These are phyloP conservation scores for Verruconis gallopava DNA, from an alignment of 2,329 filamentous ascomycete genomes.

Conservation along the genomic window DNA sequence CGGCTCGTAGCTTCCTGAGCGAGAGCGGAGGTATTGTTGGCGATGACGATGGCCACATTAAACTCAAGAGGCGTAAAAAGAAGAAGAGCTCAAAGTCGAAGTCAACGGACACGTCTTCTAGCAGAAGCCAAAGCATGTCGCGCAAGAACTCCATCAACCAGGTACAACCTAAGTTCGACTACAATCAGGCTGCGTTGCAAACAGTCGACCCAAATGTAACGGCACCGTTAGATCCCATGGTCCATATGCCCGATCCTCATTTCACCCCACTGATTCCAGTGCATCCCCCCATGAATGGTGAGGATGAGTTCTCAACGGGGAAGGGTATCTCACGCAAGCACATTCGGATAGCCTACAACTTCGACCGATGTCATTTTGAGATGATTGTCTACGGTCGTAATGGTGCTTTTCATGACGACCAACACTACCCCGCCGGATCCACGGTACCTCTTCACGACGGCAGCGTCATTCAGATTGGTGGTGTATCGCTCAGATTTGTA, in stretches of 20 bases:
- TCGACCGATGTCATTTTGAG: slow-evolving; percentile 49
- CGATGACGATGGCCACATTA: slow-evolving; percentile 13
- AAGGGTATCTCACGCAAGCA: slow-evolving; percentile 65
- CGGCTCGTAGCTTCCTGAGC: slow-evolving; percentile 16
- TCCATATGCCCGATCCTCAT: slow-evolving; percentile 7
- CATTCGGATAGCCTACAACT: slow-evolving; percentile 58
- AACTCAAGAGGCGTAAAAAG: slow-evolving; percentile 7
- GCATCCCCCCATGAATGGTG: slow-evolving; percentile 46
- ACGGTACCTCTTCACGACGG: slow-evolving; percentile 49
- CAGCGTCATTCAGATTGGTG: slow-evolving; percentile 57
- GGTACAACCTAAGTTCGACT: background rate
- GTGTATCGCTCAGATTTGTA: slow-evolving; percentile 53
- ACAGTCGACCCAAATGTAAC: slow-evolving; percentile 9
- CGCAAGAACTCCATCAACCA: slow-evolving; percentile 6
- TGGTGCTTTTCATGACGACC: slow-evolving; percentile 55
- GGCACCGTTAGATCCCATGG: slow-evolving; percentile 8
- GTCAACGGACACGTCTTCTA: slow-evolving; percentile 6
- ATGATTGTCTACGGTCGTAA: slow-evolving; percentile 51
- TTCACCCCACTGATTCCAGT: slow-evolving; percentile 50
- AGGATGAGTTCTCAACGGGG: slow-evolving; percentile 33
- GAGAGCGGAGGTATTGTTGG: slow-evolving; percentile 18
- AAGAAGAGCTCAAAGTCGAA: background rate
- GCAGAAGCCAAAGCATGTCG: slow-evolving; percentile 7
- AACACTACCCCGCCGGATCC: slow-evolving; percentile 40
- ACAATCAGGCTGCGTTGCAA: background rate